phyloP scores from a whole-genome alignment of 75 land plant genomes.

The Isoetes taiwanensis region DNA sequence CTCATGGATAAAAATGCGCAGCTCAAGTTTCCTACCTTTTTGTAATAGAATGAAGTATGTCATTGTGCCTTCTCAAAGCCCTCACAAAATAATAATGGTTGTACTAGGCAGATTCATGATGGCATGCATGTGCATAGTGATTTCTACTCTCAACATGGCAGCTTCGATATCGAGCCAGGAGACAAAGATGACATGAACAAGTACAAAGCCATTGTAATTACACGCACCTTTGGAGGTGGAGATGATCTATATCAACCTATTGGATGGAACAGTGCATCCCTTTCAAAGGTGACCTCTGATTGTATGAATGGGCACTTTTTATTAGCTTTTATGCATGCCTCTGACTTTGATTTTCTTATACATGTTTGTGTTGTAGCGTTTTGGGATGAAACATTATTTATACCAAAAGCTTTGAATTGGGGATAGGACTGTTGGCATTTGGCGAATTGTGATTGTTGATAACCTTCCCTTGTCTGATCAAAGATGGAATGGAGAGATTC shows the following conservation, averaged over 20 bases:
- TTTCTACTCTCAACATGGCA: constrained; percentile 61
- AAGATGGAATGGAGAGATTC: constrained; percentile 91
- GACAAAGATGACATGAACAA: constrained; percentile 58
- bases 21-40: too few species aligned
- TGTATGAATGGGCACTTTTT: too few species aligned
- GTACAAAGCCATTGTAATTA: constrained; percentile 70
- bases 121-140: constrained; percentile 69
- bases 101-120: too few species aligned
- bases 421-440: constrained; percentile 62
- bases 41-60: too few species aligned
- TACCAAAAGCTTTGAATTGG: constrained; percentile 45
- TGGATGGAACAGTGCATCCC: constrained; percentile 65
- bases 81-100: too few species aligned
- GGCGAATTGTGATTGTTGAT: constrained; percentile 73
- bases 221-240: constrained; percentile 99
- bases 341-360: not conserved
- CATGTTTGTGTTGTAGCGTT: constrained; percentile 99
- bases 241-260: constrained; percentile 98
- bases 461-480: constrained; percentile 89
- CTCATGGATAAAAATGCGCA: too few species aligned
- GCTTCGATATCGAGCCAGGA: constrained; percentile 62
- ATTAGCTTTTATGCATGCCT: too few species aligned
- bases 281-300: constrained; percentile 32
- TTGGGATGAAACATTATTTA: constrained; percentile 82
- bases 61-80: too few species aligned